Base-by-base conservation (phyloP, 23 red algal species). In the Porphyridium purpureum region DNA sequence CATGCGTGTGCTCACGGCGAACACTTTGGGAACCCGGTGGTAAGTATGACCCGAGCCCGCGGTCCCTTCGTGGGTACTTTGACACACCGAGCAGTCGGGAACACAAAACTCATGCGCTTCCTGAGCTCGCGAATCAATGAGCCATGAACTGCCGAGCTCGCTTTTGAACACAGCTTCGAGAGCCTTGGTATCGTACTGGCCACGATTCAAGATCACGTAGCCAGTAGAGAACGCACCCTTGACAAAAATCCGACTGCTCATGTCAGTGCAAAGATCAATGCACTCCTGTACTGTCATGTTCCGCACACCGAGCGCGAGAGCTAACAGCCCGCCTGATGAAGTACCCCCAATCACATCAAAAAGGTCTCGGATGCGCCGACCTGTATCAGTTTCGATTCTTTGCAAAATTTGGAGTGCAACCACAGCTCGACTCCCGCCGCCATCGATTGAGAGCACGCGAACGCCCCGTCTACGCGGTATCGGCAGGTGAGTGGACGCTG, bases 301-400 rank as follows among this genome's bases (percentile, higher is more conserved):
- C 34, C 35, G 20, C 40, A 75, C 25, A 4, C 70, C 59, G 7
- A 63, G 32, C 5, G 70, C 70, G 7, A 75, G 7, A 4, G 59
- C 70, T 4, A 75, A 7, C 4, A 75, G 35, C 4, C 70, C 70
- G 27, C 70, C 70, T 8, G 59, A 47, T 5, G 28, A 42, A 15
- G 70, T 75, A 26, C 70, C 70, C 6, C 33, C 70, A 17, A 75
- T 64, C 5, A 75, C 33, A 49, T 75, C 70, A 57, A 75, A 75
- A 19, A 34, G 31, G 7, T 75, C 50, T 14, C 54, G 61, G 22
- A 75, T 64, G 20, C 27, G 57, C 24, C 19, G 42, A 7, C 35
- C 59, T 8, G 70, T 75, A 17, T 41, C 33, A n/a, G 33, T 8
- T 26, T 75, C 70, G 14, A 75, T 29, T 50, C 52, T 29, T 4